Base-by-base conservation (phyloP, 495 filamentous ascomycete species). In the Aspergillus asperescens region DNA sequence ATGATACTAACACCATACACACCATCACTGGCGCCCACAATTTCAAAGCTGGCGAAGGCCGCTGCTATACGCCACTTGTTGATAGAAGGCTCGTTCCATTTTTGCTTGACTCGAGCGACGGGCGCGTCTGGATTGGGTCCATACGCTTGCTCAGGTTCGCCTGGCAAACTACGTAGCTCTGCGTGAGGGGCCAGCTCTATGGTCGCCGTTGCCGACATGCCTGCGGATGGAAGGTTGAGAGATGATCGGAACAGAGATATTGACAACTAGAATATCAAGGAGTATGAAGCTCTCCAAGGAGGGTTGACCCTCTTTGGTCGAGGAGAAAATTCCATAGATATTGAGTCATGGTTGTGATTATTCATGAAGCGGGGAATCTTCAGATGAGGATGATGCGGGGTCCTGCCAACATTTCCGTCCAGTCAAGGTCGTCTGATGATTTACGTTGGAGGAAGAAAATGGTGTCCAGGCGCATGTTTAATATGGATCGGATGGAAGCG, bases 11-110 rank as follows among this genome's bases (percentile, higher is more conserved):
- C 83, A 24, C 86, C 85, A 54, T 83, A 82, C 4, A 81, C 81
- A 24, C 79, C 85, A 67, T 90, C 87, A 60, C 84, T 89, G 64
- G 78, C 73, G 13, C 86, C 87, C 74, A 88, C 79, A 16, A 85
- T 73, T 20, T 83, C 69, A 58, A 91, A 89, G 37, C 68, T 71
- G 66, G 76, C 82, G 57, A 84, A 81, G 37, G 81, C 77, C 7
- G 81, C 63, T 29, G 78, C 60, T 32, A 82, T 71, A 7, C 85
- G 76, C 56, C 68, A 83, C n/a, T 81, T 72, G 65, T 88, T 89
- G 37, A 70, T 73, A 13, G 69, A 62, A 3, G 84, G 78, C n/a
- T 76, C 59, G 60, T 91, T 88, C 86, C 87, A 90, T 65, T 66
- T 69, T 48, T 83, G 48, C 40, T 54, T 54, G 15, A 27, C 51